Percentiles rank a stretch among this genome's conserved stretches.
Conservation (phyloP, 768 basidiomycete species). For the Hericium erinaceus region DNA sequence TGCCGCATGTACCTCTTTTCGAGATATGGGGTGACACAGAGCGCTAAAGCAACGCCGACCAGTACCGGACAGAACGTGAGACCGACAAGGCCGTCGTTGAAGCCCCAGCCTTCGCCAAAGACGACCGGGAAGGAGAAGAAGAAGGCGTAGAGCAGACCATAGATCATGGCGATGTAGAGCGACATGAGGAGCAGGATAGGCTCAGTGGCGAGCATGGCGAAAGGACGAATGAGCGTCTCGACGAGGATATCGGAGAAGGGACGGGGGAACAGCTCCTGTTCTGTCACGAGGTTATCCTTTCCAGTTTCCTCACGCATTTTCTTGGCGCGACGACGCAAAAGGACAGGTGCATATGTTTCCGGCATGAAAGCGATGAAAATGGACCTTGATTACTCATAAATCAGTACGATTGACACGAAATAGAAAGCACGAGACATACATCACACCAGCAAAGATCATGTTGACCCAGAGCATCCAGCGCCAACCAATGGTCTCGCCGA, state of each 20-base stretch:
- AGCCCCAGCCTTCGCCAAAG: conserved; percentile 27
- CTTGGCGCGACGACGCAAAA: conserved; percentile 30
- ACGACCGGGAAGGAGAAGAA: conserved; percentile 30
- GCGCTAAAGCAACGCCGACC: conserved; percentile 27
- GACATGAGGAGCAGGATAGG: conserved; percentile 37
- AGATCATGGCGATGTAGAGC: conserved; percentile 35
- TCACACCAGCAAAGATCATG: conserved; percentile 31
- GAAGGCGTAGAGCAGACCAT: conserved; percentile 30
- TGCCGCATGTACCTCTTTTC: conserved; percentile 26
- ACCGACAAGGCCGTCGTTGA: conserved; percentile 28
- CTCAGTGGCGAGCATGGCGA: conserved; percentile 36
- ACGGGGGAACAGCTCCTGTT: conserved; percentile 31
- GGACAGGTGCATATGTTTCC: conserved; percentile 38
- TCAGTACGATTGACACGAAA: not conserved
- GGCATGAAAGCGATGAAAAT: conserved; percentile 26
- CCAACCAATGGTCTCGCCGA: conserved; percentile 29
- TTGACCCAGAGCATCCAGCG: conserved; percentile 27
- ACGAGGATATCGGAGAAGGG: conserved; percentile 27
- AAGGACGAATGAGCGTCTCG: conserved; percentile 33
- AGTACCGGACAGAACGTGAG: conserved; percentile 32
- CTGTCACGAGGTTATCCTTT: conserved; percentile 27
- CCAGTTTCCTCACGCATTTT: conserved; percentile 29
- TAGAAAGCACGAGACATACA: conserved; percentile 5
- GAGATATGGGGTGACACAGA: conserved; percentile 25
- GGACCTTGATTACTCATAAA: not conserved